These are phyloP conservation scores for Coemansia interrupta DNA, from an alignment of 192 early-diverging fungal genomes.

Conservation along the genomic window DNA sequence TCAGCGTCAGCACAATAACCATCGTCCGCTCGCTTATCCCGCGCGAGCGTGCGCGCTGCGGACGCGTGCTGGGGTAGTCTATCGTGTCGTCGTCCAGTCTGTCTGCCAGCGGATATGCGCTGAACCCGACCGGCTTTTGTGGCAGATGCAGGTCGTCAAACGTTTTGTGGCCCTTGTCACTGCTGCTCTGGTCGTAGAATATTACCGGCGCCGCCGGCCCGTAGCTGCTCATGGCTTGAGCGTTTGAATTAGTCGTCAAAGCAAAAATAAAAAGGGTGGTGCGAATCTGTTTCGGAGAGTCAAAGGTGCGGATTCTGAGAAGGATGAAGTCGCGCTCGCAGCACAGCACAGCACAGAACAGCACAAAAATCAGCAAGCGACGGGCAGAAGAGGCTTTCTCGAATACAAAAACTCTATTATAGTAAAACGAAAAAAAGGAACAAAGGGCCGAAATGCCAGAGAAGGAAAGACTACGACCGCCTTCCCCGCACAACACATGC, in stretches of 20 bases:
- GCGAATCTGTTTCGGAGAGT: neutral
- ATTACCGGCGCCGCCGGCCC: slow-evolving; percentile 8
- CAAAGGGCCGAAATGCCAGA: neutral
- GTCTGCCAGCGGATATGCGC: slow-evolving; percentile 31
- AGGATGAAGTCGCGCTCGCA: neutral
- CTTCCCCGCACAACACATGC: neutral
- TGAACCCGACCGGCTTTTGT: slow-evolving; percentile 25
- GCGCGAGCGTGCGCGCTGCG: slow-evolving; percentile 7
- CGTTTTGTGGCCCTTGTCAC: neutral
- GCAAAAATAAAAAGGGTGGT: neutral
- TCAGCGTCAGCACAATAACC: slow-evolving; percentile 37
- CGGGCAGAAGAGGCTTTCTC: neutral
- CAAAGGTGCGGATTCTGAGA: too few relatives aligned
- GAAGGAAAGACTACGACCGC: neutral
- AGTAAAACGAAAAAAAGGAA: too few relatives aligned
- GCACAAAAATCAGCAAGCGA: neutral
- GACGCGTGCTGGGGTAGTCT: slow-evolving; percentile 3
- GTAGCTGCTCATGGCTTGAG: slow-evolving; percentile 8
- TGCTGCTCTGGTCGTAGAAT: slow-evolving; percentile 40
- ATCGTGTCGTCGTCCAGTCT: slow-evolving; percentile 9
- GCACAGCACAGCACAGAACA: neutral
- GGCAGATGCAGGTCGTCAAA: slow-evolving; percentile 39
- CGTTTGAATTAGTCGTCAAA: neutral
- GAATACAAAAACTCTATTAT: too few relatives aligned
- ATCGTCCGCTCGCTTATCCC: slow-evolving; percentile 26